Evolutionary conservation across 2,329 filamentous ascomycete genomes (phyloP).

Genomic region (Penicillium sclerotiorum): DNA sequence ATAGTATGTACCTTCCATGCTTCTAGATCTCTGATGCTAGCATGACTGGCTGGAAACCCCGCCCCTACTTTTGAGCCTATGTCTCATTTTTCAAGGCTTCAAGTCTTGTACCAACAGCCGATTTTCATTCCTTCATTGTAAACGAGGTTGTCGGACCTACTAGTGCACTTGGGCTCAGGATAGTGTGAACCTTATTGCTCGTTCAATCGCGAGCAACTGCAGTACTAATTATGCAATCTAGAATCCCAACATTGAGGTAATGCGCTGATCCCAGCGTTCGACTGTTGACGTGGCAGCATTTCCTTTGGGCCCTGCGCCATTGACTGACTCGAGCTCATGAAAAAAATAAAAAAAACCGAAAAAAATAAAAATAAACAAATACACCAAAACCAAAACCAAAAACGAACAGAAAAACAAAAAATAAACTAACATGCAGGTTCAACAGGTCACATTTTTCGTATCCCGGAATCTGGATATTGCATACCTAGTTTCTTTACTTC

Average conservation of each 20-base stretch:
- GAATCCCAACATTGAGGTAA: conserved; percentile 8
- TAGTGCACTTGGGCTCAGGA: too few relatives aligned
- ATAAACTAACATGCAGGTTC: not conserved
- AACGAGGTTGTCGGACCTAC: too few relatives aligned
- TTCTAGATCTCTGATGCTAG: not conserved
- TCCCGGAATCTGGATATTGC: not conserved
- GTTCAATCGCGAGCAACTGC: conserved; percentile 1
- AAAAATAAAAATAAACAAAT: not conserved
- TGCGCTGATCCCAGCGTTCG: not conserved
- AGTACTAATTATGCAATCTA: conserved; percentile 5
- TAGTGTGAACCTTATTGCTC: not conserved
- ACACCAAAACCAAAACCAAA: not conserved
- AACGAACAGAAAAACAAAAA: too few relatives aligned
- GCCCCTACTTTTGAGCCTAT: too few relatives aligned
- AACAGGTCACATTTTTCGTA: conserved; percentile 6
- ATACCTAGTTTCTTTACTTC: not conserved
- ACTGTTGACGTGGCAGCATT: conserved; percentile 16
- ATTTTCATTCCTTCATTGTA: too few relatives aligned
- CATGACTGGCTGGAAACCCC: too few relatives aligned
- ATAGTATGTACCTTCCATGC: conserved; percentile 1
- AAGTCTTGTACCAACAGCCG: too few relatives aligned
- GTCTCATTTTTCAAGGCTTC: too few relatives aligned
- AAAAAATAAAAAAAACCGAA: not conserved
- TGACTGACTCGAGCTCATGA: not conserved
- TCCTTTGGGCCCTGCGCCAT: not conserved